Evolutionary conservation across 2,329 filamentous ascomycete species (phyloP).

Genomic region (Penicillium sp.): DNA sequence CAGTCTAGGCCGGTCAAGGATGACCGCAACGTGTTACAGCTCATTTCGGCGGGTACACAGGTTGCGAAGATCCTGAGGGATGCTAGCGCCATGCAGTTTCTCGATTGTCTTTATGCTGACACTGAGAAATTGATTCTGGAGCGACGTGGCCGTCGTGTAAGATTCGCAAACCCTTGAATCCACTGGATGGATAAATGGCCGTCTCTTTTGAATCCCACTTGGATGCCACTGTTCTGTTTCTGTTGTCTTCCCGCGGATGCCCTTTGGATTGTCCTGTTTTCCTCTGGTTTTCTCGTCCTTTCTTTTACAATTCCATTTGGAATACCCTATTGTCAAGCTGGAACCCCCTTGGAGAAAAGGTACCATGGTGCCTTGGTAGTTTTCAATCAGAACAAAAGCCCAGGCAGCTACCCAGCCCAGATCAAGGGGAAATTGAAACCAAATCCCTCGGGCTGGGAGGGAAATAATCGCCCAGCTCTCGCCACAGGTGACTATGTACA

Average conservation of each 20-base stretch:
- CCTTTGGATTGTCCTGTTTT: conserved; percentile 4
- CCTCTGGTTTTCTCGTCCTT: neutral
- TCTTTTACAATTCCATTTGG: conserved; percentile 1
- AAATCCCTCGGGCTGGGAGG: neutral
- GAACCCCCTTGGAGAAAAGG: neutral
- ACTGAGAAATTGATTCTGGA: conserved; percentile 78
- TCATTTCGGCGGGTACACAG: conserved; percentile 82
- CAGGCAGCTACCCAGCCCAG: neutral
- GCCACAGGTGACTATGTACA: neutral
- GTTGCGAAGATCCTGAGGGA: conserved; percentile 86
- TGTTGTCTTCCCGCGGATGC: conserved; percentile 1
- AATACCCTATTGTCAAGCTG: neutral
- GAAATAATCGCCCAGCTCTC: neutral
- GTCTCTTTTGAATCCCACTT: neutral
- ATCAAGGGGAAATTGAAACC: neutral
- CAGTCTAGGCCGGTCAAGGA: conserved; percentile 81
- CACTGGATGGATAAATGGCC: conserved; percentile 9
- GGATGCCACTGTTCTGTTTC: conserved; percentile 1
- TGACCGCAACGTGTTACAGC: conserved; percentile 81
- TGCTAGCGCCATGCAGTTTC: conserved; percentile 75
- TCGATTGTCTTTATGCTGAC: conserved; percentile 76
- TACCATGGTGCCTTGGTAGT: neutral
- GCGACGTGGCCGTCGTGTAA: conserved; percentile 45
- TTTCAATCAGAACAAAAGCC: neutral
- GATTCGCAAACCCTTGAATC: conserved; percentile 33